These are phyloP conservation scores for Hanseniaspora guilliermondii DNA, from an alignment of 805 yeast genomes.

Conservation along the genomic window DNA sequence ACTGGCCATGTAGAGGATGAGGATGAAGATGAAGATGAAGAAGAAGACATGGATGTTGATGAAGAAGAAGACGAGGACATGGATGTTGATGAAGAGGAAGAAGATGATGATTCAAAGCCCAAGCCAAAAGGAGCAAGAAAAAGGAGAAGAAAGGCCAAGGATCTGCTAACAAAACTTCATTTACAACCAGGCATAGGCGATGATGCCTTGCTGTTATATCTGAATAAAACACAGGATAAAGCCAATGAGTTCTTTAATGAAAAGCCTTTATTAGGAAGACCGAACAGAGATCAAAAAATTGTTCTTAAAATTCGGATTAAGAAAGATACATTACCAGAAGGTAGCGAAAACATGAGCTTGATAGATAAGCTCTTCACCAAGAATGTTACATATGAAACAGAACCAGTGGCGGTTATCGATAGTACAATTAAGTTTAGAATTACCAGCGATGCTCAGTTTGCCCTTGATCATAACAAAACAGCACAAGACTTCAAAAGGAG, in stretches of 20 bases:
- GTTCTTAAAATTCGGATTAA: slow-evolving; percentile 51
- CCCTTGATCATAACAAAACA: slow-evolving; percentile 45
- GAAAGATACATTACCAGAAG: slow-evolving; percentile 22
- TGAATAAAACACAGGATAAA: slow-evolving; percentile 30
- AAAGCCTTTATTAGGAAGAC: slow-evolving; percentile 52
- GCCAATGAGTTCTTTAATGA: slow-evolving; percentile 29
- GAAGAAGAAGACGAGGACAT: slow-evolving; percentile 7
- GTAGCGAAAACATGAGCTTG: slow-evolving; percentile 19
- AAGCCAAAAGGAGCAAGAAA: background rate
- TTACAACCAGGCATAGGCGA: slow-evolving; percentile 17
- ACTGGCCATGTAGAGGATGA: slow-evolving; percentile 25
- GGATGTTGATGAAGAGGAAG: slow-evolving; percentile 18
- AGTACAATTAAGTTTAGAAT: slow-evolving; percentile 67
- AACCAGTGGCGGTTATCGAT: slow-evolving; percentile 57
- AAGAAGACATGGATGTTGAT: no score
- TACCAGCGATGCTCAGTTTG: slow-evolving; percentile 75
- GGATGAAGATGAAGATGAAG: slow-evolving; percentile 6
- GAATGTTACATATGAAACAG: slow-evolving; percentile 30
- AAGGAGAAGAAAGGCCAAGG: slow-evolving; percentile 3
- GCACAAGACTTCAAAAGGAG: slow-evolving; percentile 27
- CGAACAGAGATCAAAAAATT: slow-evolving; percentile 43
- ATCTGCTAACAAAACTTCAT: background rate
- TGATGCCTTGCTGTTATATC: slow-evolving; percentile 22
- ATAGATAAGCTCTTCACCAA: slow-evolving; percentile 1
- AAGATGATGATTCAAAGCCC: background rate